Base-by-base conservation (phyloP, 805 yeast species). In the Lipomyces lipofer region DNA sequence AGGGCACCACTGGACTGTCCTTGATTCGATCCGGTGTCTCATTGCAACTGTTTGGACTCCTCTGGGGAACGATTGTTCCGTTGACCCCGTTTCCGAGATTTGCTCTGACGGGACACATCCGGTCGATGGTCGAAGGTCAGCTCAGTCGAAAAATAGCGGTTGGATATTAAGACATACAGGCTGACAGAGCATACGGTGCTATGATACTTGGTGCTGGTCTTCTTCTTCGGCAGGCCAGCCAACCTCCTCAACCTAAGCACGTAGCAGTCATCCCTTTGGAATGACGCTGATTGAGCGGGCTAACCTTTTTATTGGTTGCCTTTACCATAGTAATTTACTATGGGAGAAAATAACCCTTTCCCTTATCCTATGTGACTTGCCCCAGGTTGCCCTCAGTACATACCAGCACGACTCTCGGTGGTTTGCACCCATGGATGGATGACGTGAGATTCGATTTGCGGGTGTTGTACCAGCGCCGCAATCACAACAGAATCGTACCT, bases 1-100 rank as follows among this genome's bases (percentile, higher is more conserved):
- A 36, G 19, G 13, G n/a, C 12, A 8, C 15, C 40, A 19, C 40
- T 36, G 40, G 19, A 13, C 24, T 17, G 15, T 36, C 25, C 0
- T 9, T 36, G n/a, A n/a, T 36, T n/a, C 24, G 40, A 19, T 36
- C 40, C 8, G 40, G 40, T 17, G 24, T 36, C 12, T 36, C 40
- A 15, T 17, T 36, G 40, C 40, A 36, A 36, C 40, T 36, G 10
- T 36, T 36, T 36, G 40, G 40, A n/a, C 40, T 36, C 12, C 21
- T 36, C 8, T 36, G 40, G 40, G 40, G 40, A 9, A 13, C 21
- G 24, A 36, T 36, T 13, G 19, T 36, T 36, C 24, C 19, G 21
- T 9, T 36, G 24, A 36, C 40, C 19, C 40, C 40, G 24, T 36
- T 36, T 15, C 40, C 40, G 24, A 36, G 15, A 36, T 36, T 36